phyloP scores from a whole-genome alignment of 495 filamentous ascomycete species.

The Hyaloscypha hepaticicola region DNA sequence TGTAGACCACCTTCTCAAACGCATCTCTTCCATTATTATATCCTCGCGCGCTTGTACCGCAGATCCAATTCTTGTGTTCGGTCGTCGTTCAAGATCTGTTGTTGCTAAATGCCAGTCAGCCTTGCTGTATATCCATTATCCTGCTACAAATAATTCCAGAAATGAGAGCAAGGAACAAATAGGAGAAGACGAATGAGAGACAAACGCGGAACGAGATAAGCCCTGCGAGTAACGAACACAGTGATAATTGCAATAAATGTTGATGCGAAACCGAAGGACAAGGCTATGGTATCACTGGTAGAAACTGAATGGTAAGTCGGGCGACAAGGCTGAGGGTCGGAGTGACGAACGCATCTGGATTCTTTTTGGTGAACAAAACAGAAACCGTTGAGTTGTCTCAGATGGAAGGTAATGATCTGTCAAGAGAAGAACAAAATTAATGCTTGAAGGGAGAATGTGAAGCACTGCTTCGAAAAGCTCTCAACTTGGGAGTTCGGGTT shows the following conservation, averaged over 20 bases:
- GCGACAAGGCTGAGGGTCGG: background rate
- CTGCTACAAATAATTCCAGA: background rate
- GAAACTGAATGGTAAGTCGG: conserved; percentile 13
- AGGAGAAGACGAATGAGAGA: background rate
- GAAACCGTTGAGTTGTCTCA: too few relatives aligned
- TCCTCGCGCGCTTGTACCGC: background rate
- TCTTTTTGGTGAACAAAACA: too few relatives aligned
- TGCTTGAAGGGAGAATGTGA: too few relatives aligned
- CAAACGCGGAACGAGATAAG: background rate
- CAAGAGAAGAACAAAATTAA: too few relatives aligned
- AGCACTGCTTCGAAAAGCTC: too few relatives aligned
- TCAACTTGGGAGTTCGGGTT: too few relatives aligned
- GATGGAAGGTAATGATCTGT: too few relatives aligned
- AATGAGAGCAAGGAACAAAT: background rate
- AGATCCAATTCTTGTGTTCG: background rate
- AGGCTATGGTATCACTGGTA: conserved; percentile 22
- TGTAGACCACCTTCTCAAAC: conserved; percentile 1
- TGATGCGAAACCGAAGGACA: conserved; percentile 15
- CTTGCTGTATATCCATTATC: background rate
- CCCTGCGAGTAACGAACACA: background rate
- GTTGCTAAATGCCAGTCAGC: background rate
- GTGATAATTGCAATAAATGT: conserved; percentile 13
- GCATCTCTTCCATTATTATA: background rate
- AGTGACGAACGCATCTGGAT: background rate
- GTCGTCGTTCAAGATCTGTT: background rate